A percentile compares a stretch with the other conserved stretches of the same genome.
Conservation (phyloP, 192 early-diverging fungal genomes). For the Entomortierella parvispora region DNA sequence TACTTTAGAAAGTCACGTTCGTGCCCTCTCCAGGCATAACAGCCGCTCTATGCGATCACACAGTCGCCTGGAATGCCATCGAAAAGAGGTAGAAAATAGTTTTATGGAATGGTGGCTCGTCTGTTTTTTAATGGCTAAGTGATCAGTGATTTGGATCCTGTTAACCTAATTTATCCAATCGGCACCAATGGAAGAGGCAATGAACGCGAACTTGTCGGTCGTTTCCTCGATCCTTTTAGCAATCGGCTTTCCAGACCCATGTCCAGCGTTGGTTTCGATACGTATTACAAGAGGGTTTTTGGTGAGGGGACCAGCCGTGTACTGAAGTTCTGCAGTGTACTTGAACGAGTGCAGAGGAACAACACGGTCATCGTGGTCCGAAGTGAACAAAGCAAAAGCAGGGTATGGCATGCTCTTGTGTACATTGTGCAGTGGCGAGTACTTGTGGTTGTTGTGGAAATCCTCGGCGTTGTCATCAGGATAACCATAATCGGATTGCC, state of each 20-base stretch:
- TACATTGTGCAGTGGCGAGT: conserved; percentile 80
- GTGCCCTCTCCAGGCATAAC: too few relatives aligned
- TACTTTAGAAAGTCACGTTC: too few relatives aligned
- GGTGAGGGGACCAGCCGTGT: conserved; percentile 58
- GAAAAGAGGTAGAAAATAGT: too few relatives aligned
- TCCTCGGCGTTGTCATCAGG: conserved; percentile 72
- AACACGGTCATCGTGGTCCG: conserved; percentile 79
- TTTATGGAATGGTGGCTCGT: too few relatives aligned
- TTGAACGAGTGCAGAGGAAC: conserved; percentile 75
- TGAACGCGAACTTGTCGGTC: conserved; percentile 72
- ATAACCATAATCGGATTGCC: conserved; percentile 74
- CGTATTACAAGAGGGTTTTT: conserved; percentile 66
- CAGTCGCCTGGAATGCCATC: too few relatives aligned
- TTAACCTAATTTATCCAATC: conserved; percentile 60
- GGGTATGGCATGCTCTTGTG: conserved; percentile 61
- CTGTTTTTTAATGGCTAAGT: too few relatives aligned
- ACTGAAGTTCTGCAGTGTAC: conserved; percentile 68
- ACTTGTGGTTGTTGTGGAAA: conserved; percentile 67
- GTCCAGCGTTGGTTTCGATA: conserved; percentile 76
- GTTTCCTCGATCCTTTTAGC: conserved; percentile 72
- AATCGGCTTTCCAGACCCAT: conserved; percentile 75
- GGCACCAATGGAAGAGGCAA: conserved; percentile 58
- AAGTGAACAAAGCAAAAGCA: conserved; percentile 67
- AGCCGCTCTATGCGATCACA: too few relatives aligned
- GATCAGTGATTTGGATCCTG: too few relatives aligned